Base-by-base conservation (phyloP, 257 asterid genomes). In the Leptodermis oblonga region DNA sequence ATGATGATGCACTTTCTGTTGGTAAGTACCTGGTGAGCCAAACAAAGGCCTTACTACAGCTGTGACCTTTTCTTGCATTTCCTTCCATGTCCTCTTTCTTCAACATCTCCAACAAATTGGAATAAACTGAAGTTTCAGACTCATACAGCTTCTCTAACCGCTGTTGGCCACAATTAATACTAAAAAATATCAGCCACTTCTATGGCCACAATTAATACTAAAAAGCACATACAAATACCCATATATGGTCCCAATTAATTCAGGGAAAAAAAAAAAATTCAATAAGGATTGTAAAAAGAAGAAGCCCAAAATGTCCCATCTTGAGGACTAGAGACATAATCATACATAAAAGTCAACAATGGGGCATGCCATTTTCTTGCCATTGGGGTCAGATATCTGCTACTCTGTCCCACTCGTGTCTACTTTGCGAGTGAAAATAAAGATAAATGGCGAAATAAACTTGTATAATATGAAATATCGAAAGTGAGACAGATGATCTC, bases 1-100 rank as follows among this genome's bases (percentile, higher is more conserved):
- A n/a, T n/a, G n/a, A n/a, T n/a, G n/a, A n/a, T n/a, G n/a, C n/a
- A n/a, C n/a, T n/a, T n/a, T n/a, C n/a, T n/a, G 13, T 48, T 48
- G 4, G 2, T 37, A 23, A 1, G 63, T 73, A 89, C 98, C 98
- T 87, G 65, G 86, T 88, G 31, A 93, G 93, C 97, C 98, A 93
- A 71, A 93, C 87, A 67, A 93, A 82, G 61, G 98, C 83, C 75
- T 87, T 92, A 70, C 91, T 77, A 70, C 96, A 86, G 26, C 90
- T 89, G 76, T 82, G 86, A 28, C 92, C 89, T 45, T 80, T 77
- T 66, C 41, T 89, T 10, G 92, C 88, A 4, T 53, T 86, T 66
- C 86, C 95, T 80, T 86, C 89, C 13, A 55, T 67, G 12, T 58
- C 78, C 74, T 92, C 98, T 72, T 87, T 85, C 82, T 81, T 87